Evolutionary conservation across 1,139 yeast species (phyloP), one percentile per base, ranked within the genome.

Genomic region (Zhuliangozyma parablackwelliae): DNA sequence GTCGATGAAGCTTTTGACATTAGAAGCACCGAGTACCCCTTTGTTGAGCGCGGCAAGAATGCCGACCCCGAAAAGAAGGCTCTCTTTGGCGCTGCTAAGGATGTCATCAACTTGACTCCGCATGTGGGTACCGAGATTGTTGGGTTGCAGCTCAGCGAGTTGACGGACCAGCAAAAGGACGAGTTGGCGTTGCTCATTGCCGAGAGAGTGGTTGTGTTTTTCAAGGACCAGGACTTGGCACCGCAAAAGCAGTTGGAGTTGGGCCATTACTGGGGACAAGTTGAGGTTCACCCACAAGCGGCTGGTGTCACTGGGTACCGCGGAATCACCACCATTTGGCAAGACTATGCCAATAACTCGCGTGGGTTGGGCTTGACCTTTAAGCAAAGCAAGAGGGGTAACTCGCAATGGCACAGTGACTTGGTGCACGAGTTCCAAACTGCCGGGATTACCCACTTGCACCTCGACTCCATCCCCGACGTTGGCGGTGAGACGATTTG

Each of bases 1-100:
- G 54, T 75, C 12, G 81, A 77, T 45, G 80, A 77, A 44, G 81
- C 80, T 4, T 53, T 41, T 37, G 63, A 58, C 7, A 59, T 75
- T 30, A 66, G 80, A 53, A 58, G 59, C 38, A 52, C 61, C 37
- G 72, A 59, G 24, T 57, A 53, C 46, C 66, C 63, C 21, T 75
- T 66, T 45, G 53, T 64, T 37, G 78, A 72, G 42, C 54, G 78
- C 44, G 80, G 74, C 30, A 57, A 56, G 38, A 61, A 62, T 44
- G 80, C 79, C 26, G 79, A 74, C 45, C 75, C 75, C 6, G 78
- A 72, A 42, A 74, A 74, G 61, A 72, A 69, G 51, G 73, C 76
- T 6, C 52, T 75, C 32, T 61, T 75, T 32, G 67, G 71, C n/a
- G 78, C 78, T 37, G 80, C 77, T 16, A 64, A 56, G 39, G 72